Evolutionary conservation across 2,329 filamentous ascomycete genomes (phyloP), one percentile per base, ranked within the genome.

Genomic region (Beauveria pseudobassiana): DNA sequence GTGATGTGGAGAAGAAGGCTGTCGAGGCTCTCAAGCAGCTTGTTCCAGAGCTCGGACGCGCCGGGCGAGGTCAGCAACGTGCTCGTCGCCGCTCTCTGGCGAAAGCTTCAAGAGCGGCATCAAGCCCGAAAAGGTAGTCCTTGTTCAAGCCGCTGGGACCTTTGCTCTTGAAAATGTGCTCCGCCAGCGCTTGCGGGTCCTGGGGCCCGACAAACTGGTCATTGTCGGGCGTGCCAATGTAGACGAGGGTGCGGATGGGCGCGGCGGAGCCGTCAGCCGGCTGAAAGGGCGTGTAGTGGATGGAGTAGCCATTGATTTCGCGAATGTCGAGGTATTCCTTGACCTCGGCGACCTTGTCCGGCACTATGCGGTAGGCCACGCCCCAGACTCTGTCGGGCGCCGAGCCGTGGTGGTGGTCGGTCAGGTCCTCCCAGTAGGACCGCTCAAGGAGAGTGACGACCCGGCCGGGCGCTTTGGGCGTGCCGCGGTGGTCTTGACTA

Each of bases 301-400:
- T 96, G 59, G 87, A 90, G 76, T 99, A 99, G 28, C 95, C 95
- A 76, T 98, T 96, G 71, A 98, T 96, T 76, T 99, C 95, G 51
- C 95, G 88, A 66, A 97, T 93, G 74, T 98, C 93, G 53, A 99
- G 89, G 73, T 97, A 97, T 63, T 87, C 83, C 67, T 90, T 88
- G 4, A 97, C 93, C 76, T 93, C 88, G 63, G 86, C 82, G 24
- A 96, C 91, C 66, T 87, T 83, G 2, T 84, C 79, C 7, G 87
- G 75, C 30, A 82, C 80, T 74, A 96, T 93, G 70, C 93, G 89
- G 77, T 97, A 96, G 65, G 93, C 95, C 18, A 91, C 90, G 62
- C 95, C 95, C 93, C 93, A 98, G 68, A 97, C 91, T 68, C 77
- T 81, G 59, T 84, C 83, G 62, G 82, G 83, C 30, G 81, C 84